These are phyloP conservation scores for Saxophila tyrrhenica DNA, from an alignment of 495 filamentous ascomycete species.

Conservation along the genomic window DNA sequence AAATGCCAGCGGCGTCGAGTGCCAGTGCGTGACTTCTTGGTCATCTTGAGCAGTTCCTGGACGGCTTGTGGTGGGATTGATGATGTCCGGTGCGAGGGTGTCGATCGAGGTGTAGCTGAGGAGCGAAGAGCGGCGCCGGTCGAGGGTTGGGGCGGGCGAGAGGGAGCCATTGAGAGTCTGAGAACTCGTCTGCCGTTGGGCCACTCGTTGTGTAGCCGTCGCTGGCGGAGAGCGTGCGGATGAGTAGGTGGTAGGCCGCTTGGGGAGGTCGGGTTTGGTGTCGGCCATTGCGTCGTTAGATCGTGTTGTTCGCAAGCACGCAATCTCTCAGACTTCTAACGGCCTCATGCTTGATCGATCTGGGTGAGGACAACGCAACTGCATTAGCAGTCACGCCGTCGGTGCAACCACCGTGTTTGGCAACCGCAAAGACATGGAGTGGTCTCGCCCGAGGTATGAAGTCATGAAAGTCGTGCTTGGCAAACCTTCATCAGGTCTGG, in stretches of 20 bases:
- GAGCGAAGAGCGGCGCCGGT: slow-evolving; percentile 13
- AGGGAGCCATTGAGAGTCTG: background rate
- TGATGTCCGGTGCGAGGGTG: slow-evolving; percentile 7
- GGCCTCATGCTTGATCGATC: too few relatives aligned
- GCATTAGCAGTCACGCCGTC: too few relatives aligned
- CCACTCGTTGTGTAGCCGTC: background rate
- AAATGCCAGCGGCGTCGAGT: slow-evolving; percentile 66
- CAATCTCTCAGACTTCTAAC: too few relatives aligned
- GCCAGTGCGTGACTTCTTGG: slow-evolving; percentile 53
- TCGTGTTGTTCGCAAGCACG: background rate
- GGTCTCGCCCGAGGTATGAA: too few relatives aligned
- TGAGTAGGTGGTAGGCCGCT: slow-evolving; percentile 4
- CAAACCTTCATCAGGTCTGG: too few relatives aligned
- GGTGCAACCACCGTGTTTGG: too few relatives aligned
- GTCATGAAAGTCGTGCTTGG: too few relatives aligned
- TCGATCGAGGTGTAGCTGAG: slow-evolving; percentile 13
- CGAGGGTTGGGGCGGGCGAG: background rate
- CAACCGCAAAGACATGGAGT: too few relatives aligned
- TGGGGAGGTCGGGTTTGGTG: slow-evolving; percentile 3
- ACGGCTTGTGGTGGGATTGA: slow-evolving; percentile 11
- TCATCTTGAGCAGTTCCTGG: background rate
- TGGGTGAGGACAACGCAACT: too few relatives aligned
- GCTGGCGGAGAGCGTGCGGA: background rate
- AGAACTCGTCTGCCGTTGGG: background rate
- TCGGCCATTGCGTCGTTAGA: slow-evolving; percentile 5